Conservation (phyloP, 208 protist genomes). For the Trypanosoma scelopori region DNA sequence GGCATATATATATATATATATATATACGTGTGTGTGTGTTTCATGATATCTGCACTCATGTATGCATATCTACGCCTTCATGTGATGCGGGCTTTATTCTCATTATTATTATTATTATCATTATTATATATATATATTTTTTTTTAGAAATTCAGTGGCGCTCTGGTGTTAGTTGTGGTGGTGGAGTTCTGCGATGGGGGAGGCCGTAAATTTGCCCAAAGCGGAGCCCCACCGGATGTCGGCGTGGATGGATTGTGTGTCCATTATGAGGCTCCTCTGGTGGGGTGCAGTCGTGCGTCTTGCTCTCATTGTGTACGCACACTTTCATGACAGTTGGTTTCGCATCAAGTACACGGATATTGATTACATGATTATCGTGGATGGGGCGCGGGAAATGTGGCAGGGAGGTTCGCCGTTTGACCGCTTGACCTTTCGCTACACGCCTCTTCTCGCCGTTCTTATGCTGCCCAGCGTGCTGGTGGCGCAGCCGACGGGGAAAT, state of each 20-base stretch:
- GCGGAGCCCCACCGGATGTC: not conserved
- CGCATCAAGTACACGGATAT: conserved; percentile 96
- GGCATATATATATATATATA: no score
- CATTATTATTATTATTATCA: no score
- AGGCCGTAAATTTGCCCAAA: no score
- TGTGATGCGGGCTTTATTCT: no score
- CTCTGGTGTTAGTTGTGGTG: no score
- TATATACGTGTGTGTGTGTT: no score
- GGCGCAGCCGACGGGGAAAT: conserved; percentile 74
- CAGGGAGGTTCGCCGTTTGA: conserved; percentile 86
- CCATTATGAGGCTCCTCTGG: conserved; percentile 36
- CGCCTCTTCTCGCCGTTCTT: conserved; percentile 88
- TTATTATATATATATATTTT: no score
- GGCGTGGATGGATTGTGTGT: conserved; percentile 7
- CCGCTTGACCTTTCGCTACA: conserved; percentile 95
- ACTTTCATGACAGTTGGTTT: conserved; percentile 78
- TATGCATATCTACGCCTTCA: no score
- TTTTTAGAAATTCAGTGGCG: no score
- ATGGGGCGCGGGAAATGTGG: conserved; percentile 88
- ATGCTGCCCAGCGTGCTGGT: conserved; percentile 75
- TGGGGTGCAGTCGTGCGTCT: conserved; percentile 57
- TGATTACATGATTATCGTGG: conserved; percentile 96
- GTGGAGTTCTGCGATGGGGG: no score
- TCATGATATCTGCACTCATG: no score
- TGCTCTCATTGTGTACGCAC: conserved; percentile 69